These are phyloP conservation scores for Fusarium keratoplasticum DNA, from an alignment of 2,329 filamentous ascomycete species.

Conservation along the genomic window DNA sequence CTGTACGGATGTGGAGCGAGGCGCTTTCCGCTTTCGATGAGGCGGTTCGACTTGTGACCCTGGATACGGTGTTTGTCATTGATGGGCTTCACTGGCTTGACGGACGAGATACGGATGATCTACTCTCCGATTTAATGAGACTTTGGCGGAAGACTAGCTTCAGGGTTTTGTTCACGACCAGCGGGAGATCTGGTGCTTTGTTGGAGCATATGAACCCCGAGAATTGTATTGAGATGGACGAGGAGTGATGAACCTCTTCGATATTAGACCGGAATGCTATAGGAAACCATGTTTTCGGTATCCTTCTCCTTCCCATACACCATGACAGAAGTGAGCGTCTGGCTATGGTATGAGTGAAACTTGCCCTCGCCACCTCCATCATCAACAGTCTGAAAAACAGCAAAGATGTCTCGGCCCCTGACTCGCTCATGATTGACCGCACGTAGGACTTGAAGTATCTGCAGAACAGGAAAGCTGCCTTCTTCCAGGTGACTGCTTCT, in stretches of 20 bases:
- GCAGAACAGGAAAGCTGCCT: conserved; percentile 37
- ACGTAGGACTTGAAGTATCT: conserved; percentile 26
- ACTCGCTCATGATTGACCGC: conserved; percentile 25
- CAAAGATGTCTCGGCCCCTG: conserved; percentile 8
- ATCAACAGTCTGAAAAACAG: conserved; percentile 16
- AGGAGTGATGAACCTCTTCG: neutral
- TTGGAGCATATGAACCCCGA: neutral
- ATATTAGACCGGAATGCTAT: neutral
- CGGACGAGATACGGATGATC: neutral
- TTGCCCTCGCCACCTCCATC: conserved; percentile 29
- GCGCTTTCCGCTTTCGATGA: neutral
- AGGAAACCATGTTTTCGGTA: neutral
- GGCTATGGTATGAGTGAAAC: conserved; percentile 31
- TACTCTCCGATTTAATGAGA: neutral
- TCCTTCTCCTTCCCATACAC: conserved; percentile 4
- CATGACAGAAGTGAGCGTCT: conserved; percentile 6
- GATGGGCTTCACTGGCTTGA: conserved; percentile 12
- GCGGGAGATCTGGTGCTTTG: neutral
- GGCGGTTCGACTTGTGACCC: neutral
- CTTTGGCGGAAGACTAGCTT: neutral
- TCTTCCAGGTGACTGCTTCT: conserved; percentile 29
- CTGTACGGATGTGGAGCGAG: neutral
- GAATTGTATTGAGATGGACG: neutral
- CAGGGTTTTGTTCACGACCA: conserved; percentile 6
- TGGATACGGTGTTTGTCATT: neutral